Percentiles rank a stretch among this genome's conserved stretches.
Evolutionary conservation across 257 asterid genomes (phyloP).

Genomic region (Osmanthus fragrans): DNA sequence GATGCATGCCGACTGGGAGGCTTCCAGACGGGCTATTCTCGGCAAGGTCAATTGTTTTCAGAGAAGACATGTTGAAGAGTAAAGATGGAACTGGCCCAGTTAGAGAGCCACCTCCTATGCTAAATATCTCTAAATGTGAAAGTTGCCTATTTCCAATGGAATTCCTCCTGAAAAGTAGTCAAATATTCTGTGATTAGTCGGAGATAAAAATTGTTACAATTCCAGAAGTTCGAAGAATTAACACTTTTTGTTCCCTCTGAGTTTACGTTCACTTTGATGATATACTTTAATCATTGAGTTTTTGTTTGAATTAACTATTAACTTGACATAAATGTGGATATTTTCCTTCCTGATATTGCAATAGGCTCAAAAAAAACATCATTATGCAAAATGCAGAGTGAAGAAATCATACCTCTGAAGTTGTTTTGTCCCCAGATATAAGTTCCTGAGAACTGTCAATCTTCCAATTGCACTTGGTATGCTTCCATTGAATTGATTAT

Average conservation of each 20-base stretch:
- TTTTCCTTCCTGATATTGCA: neutral
- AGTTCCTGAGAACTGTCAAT: slow-evolving; percentile 17
- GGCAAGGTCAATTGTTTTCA: slow-evolving; percentile 15
- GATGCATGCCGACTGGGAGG: slow-evolving; percentile 23
- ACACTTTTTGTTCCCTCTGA: too few species aligned
- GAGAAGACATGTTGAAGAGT: slow-evolving; percentile 33
- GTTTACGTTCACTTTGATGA: neutral
- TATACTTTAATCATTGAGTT: neutral
- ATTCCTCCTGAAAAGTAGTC: slow-evolving; percentile 27
- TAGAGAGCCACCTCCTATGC: slow-evolving; percentile 17
- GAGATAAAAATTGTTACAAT: too few species aligned
- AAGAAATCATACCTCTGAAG: slow-evolving; percentile 20
- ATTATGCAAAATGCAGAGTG: neutral
- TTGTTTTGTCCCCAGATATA: slow-evolving; percentile 29
- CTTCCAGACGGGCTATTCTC: slow-evolving; percentile 41
- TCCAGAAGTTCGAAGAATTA: neutral
- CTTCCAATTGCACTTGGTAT: slow-evolving; percentile 36
- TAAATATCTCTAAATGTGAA: slow-evolving; percentile 22
- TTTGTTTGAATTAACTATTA: neutral
- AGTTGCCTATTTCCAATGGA: slow-evolving; percentile 50
- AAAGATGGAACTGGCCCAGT: slow-evolving; percentile 29
- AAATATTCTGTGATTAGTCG: too few species aligned
- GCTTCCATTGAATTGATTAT: slow-evolving; percentile 37
- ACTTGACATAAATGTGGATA: neutral
- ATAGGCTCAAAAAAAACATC: neutral